These are phyloP conservation scores for Ustilago bromivora DNA, from an alignment of 1,284 basidiomycete species.

Conservation along the genomic window DNA sequence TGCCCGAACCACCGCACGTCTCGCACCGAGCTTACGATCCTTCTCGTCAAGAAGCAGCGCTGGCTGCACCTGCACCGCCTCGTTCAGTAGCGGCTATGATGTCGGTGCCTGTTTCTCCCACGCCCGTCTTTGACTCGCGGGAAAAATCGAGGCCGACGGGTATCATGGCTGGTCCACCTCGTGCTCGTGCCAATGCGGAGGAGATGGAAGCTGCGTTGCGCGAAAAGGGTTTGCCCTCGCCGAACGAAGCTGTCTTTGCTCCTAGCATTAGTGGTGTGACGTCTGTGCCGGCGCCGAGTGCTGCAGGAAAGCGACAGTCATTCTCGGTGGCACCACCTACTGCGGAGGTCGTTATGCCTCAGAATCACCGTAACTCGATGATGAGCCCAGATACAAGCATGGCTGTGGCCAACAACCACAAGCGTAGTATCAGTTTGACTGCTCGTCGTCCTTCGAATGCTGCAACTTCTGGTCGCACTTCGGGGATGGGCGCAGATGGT, in stretches of 20 bases:
- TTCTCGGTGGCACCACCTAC: slow-evolving; percentile 15
- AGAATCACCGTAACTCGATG: slow-evolving; percentile 43
- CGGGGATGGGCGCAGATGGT: slow-evolving; percentile 5
- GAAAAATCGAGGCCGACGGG: slow-evolving; percentile 65
- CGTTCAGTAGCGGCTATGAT: slow-evolving; percentile 32
- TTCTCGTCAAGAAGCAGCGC: slow-evolving; percentile 41
- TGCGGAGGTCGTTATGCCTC: slow-evolving; percentile 13
- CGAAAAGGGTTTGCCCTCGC: slow-evolving; percentile 50
- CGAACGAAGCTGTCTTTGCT: slow-evolving; percentile 30
- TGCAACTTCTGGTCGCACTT: slow-evolving; percentile 14
- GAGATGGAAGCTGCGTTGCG: slow-evolving; percentile 63
- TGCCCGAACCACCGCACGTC: slow-evolving; percentile 63
- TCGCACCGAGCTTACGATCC: slow-evolving; percentile 60
- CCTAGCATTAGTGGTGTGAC: slow-evolving; percentile 31
- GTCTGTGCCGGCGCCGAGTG: slow-evolving; percentile 24
- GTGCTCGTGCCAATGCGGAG: slow-evolving; percentile 63
- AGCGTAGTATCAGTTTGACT: slow-evolving; percentile 55
- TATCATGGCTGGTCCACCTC: slow-evolving; percentile 65
- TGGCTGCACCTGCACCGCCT: slow-evolving; percentile 32
- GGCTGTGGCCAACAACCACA: slow-evolving; percentile 49
- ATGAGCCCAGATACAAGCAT: slow-evolving; percentile 44
- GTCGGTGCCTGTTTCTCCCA: slow-evolving; percentile 45
- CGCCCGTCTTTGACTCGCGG: slow-evolving; percentile 68
- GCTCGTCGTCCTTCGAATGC: slow-evolving; percentile 29
- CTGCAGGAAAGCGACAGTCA: slow-evolving; percentile 28